Base-by-base conservation (phyloP, 441 rosid genomes). In the Iberis amara region DNA sequence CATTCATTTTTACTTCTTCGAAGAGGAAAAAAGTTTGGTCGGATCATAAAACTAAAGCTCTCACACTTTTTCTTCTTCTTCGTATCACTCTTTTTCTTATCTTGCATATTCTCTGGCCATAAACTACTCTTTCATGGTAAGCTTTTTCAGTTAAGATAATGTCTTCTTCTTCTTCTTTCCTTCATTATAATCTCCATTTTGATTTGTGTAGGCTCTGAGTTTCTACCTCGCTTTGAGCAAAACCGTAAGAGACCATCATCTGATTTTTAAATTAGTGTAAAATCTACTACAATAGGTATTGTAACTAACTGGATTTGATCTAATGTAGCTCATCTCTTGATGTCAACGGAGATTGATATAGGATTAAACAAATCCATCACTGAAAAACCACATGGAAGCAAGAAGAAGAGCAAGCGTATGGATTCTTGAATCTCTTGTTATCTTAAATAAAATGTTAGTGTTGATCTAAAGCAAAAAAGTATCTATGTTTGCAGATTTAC, bases 11-110 rank as follows among this genome's bases (percentile, higher is more conserved):
- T 71, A 7, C 49, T 65, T 32, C 74, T 48, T 60, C 81, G 80
- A 23, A 76, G 83, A 18, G 96, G 96, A 12, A 75, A 74, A 57
- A 81, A 81, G 76, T 43, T 73, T 36, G 73, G 78, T 63, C 76
- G 87, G 69, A 53, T 73, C 31, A 52, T 54, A 47, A 81, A 78
- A 59, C 64, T 68, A 33, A 81, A 77, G 35, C 75, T 73, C 43
- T 70, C 72, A 55, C 75, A 64, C 39, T 74, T 75, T 49, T 51
- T 77, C 49, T 55, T 76, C 44, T 62, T 83, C 62, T 73, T 81
- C 38, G 55, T 69, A 2, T 62, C 72, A 2, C 48, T 80, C 13
- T 69, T 72, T 62, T 70, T 80, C 49, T 59, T 78, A 27, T 79
- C 68, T 63, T 66, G 76, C 13, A 62, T 72, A 7, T 51, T 74